Evolutionary conservation across 129 eudicot genomes (phyloP), one percentile per base, ranked within the genome.

Genomic region (carrot (Daucus carota)): DNA sequence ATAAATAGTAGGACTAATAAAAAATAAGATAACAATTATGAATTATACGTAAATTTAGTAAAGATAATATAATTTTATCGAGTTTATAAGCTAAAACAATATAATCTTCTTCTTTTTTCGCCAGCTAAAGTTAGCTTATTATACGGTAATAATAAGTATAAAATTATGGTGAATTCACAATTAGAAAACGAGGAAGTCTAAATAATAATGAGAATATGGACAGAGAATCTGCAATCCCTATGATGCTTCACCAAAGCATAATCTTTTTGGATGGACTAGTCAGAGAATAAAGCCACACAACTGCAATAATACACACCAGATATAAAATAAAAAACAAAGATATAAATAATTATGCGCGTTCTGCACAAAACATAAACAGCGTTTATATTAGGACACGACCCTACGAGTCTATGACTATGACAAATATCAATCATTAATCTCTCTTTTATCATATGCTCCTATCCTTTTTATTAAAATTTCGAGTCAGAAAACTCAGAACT

Each of bases 201-300:
- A 34, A 34, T 34, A 8, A 26, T 73, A 17, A 33, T 74, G 69
- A 66, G 77, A 74, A 42, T 50, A 22, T 24, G 20, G 78, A 32
- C 70, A 57, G 33, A 57, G 78, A 57, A 75, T 50, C 78, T 38
- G 46, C 59, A 34, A 74, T 74, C 77, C 77, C 69, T 3, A 74
- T 52, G 43, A 59, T 26, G 29, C 28, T 52, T 32, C 69, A 34
- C 3, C 66, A 38, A 75, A 57, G 70, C n/a, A 59, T 59, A 57
- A 75, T 38, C 70, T 40, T 59, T 52, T 75, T 52, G 78, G 59
- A 33, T 32, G 75, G 77, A 54, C 59, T 74, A 52, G 69, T 54
- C 77, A 48, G 77, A 74, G 77, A 74, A 74, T 74, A 48, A 31
- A 50, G 65, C 42, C 77, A 74, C 29, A 33, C n/a, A 65, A 32